These are phyloP conservation scores for Neurospora crassa DNA, from an alignment of 2,329 filamentous ascomycete genomes.

Conservation along the genomic window DNA sequence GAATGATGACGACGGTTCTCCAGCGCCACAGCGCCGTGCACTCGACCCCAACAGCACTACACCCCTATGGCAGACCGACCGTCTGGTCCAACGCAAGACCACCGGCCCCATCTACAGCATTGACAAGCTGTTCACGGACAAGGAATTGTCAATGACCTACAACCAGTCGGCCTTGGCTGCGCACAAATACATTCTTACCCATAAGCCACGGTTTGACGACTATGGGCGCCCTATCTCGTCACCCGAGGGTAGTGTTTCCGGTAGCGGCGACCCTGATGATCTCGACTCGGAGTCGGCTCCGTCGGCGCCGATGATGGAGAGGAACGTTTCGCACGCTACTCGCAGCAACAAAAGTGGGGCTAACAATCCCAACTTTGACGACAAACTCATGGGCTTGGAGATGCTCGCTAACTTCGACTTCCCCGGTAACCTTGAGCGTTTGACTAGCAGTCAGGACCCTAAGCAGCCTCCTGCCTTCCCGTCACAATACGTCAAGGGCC, in stretches of 20 bases:
- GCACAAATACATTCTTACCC: conserved; percentile 51
- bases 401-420: conserved; percentile 50
- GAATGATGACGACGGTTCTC: conserved; percentile 53
- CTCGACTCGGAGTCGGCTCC: conserved; percentile 36
- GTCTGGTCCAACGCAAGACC: conserved; percentile 44
- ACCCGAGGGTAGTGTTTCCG: conserved; percentile 43
- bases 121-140: conserved; percentile 62
- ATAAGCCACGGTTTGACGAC: conserved; percentile 38
- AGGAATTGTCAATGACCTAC: conserved; percentile 57
- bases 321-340: conserved; percentile 54
- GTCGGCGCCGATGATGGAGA: conserved; percentile 50
- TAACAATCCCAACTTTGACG: conserved; percentile 46
- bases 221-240: conserved; percentile 41
- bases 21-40: conserved; percentile 45
- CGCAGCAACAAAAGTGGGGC: conserved; percentile 49
- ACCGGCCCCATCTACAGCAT: conserved; percentile 54
- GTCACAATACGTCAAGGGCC: conserved; percentile 49
- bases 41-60: conserved; percentile 50
- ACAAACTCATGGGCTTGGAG: conserved; percentile 50
- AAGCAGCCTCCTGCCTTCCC: conserved; percentile 49
- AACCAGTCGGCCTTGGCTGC: conserved; percentile 53
- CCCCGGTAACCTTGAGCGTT: conserved; percentile 47
- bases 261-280: conserved; percentile 40
- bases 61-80: conserved; percentile 53
- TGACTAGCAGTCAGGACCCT: conserved; percentile 43